Conservation (phyloP, 768 basidiomycete genomes). For the Panaeolus cyanescens region DNA sequence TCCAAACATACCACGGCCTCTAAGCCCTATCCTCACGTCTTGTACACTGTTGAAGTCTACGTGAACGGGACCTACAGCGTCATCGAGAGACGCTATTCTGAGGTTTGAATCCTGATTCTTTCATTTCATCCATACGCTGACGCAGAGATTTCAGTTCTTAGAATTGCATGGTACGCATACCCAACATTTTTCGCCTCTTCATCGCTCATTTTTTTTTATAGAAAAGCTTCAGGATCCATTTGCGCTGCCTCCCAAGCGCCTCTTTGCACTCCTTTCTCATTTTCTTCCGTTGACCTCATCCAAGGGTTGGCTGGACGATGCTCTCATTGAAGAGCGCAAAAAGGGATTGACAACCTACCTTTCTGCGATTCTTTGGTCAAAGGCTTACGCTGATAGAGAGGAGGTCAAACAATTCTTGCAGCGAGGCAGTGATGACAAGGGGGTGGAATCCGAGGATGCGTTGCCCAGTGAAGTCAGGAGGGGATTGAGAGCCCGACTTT, state of each 20-base stretch:
- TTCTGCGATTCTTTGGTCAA: conserved; percentile 27
- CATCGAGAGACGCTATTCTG: conserved; percentile 42
- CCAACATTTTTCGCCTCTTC: background rate
- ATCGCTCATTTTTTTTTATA: background rate
- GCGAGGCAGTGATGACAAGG: background rate
- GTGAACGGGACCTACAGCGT: conserved; percentile 28
- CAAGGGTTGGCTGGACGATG: conserved; percentile 40
- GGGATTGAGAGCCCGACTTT: background rate
- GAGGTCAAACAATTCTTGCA: conserved; percentile 35
- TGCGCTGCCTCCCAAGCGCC: conserved; percentile 41
- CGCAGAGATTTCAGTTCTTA: background rate
- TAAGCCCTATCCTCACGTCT: conserved; percentile 47
- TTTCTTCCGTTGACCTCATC: conserved; percentile 39
- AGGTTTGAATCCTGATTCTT: conserved; percentile 28
- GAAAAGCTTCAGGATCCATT: conserved; percentile 25
- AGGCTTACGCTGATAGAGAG: conserved; percentile 28
- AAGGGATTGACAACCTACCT: conserved; percentile 41
- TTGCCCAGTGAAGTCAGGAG: conserved; percentile 22
- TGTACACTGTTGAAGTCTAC: conserved; percentile 41
- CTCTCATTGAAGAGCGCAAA: conserved; percentile 47
- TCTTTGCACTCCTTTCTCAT: conserved; percentile 32
- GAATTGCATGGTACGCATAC: background rate
- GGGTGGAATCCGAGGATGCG: conserved; percentile 34
- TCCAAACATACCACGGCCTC: conserved; percentile 48
- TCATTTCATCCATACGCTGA: conserved; percentile 6